Percentiles rank a stretch among this genome's conserved stretches.
Conservation (phyloP, 108 stramenopile genomes). For the Skeletonema menzelii region DNA sequence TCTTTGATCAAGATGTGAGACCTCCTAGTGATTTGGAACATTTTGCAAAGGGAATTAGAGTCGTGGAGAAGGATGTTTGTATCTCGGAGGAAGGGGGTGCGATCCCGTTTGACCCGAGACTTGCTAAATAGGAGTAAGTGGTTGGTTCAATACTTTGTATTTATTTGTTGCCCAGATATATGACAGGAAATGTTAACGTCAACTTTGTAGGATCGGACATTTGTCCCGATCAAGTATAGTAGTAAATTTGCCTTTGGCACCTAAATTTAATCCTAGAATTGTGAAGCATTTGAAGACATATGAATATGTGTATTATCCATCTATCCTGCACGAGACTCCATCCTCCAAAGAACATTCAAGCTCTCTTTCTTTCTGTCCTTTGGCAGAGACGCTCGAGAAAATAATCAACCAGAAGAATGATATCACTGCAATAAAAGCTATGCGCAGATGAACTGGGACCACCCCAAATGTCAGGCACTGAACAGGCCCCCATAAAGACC, state of each 20-base stretch:
- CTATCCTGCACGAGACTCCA: slow-evolving; percentile 21
- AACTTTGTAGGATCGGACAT: not conserved
- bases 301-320: not conserved
- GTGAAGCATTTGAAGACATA: not conserved
- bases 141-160: not conserved
- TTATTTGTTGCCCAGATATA: not conserved
- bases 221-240: not conserved
- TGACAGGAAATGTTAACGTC: not conserved
- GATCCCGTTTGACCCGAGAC: slow-evolving; percentile 54
- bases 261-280: not conserved
- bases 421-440: slow-evolving; percentile 53
- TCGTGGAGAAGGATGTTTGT: slow-evolving; percentile 48
- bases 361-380: slow-evolving; percentile 31
- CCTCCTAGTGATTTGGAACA: slow-evolving; percentile 52
- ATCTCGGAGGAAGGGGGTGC: slow-evolving; percentile 65
- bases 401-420: slow-evolving; percentile 65
- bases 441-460: slow-evolving; percentile 56
- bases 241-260: not conserved
- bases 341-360: slow-evolving; percentile 11
- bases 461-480: slow-evolving; percentile 57
- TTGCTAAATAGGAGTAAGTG: slow-evolving; percentile 2
- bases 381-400: slow-evolving; percentile 19
- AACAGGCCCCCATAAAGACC: slow-evolving; percentile 54
- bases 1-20: slow-evolving; percentile 68
- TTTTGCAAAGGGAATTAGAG: slow-evolving; percentile 51